phyloP scores from a whole-genome alignment of 108 stramenopile species.

The Cafeteria roenbergensis region DNA sequence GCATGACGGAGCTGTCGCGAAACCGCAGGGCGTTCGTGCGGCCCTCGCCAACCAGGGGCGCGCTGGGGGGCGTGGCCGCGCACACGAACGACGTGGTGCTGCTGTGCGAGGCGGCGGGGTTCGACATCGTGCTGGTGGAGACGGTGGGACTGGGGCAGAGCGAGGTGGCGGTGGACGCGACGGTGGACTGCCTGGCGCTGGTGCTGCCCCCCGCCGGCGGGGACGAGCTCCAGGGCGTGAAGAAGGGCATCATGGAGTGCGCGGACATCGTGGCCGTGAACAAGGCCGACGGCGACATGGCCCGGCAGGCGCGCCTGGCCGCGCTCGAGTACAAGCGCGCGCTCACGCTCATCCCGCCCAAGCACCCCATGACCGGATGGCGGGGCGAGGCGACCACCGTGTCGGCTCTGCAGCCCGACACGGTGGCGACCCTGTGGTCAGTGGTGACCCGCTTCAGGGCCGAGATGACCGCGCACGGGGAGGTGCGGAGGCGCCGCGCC shows the following conservation, averaged over 20 bases:
- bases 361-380: constrained; percentile 3
- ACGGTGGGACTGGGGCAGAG: constrained; percentile 90
- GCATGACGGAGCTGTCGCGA: constrained; percentile 73
- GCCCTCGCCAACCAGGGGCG: constrained; percentile 72
- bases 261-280: constrained; percentile 82
- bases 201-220: constrained; percentile 81
- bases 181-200: constrained; percentile 74
- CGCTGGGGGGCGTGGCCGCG: constrained; percentile 74
- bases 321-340: constrained; percentile 15
- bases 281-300: constrained; percentile 71
- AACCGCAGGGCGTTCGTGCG: constrained; percentile 68
- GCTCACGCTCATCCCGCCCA: constrained; percentile 13
- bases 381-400: no score
- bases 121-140: constrained; percentile 78
- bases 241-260: constrained; percentile 92
- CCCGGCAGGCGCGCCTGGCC: constrained; percentile 6
- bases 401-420: background rate
- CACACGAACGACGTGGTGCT: constrained; percentile 82
- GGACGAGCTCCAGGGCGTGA: constrained; percentile 82
- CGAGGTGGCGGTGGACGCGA: constrained; percentile 70
- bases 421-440: background rate
- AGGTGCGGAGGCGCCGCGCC: background rate
- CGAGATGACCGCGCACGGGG: background rate
- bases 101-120: constrained; percentile 70
- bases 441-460: background rate